Conservation (phyloP, 139 green algal species). For the Chara braunii region DNA sequence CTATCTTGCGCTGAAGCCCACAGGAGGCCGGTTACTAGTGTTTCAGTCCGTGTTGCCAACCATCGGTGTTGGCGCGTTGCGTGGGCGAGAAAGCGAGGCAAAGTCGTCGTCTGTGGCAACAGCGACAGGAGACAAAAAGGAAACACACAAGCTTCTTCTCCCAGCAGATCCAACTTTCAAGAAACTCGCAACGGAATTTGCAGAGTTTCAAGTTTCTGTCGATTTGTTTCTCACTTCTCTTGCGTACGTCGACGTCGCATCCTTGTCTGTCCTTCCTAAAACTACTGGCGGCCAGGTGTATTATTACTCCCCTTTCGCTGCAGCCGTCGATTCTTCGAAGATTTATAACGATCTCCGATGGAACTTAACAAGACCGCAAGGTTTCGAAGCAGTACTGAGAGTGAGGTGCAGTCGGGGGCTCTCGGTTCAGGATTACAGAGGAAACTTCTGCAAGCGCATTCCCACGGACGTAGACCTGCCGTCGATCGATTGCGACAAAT, state of each 20-base stretch:
- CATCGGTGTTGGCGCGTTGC: no score
- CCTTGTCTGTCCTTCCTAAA: conserved; percentile 64
- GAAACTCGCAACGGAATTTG: conserved; percentile 18
- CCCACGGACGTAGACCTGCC: conserved; percentile 89
- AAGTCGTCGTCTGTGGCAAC: no score
- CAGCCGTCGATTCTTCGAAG: conserved; percentile 59
- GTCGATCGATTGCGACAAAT: conserved; percentile 80
- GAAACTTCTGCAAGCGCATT: conserved; percentile 81
- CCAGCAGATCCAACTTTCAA: conserved; percentile 20
- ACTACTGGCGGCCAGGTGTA: conserved; percentile 71
- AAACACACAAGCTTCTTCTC: conserved; percentile 16
- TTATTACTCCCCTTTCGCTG: conserved; percentile 78
- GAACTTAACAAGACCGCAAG: conserved; percentile 76
- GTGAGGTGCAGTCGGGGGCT: conserved; percentile 67
- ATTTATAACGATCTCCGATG: conserved; percentile 66
- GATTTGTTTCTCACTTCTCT: conserved; percentile 61
- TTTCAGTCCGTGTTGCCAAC: no score
- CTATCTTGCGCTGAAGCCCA: conserved; percentile 69
- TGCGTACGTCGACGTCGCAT: conserved; percentile 51
- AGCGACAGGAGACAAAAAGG: no score
- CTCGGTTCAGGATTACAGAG: conserved; percentile 78
- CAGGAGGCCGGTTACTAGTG: conserved; percentile 86
- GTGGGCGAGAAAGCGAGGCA: no score
- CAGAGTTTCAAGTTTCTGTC: conserved; percentile 49
- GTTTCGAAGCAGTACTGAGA: conserved; percentile 95